phyloP scores from a whole-genome alignment of 2,329 filamentous ascomycete species.

The Monosporascus sp. region DNA sequence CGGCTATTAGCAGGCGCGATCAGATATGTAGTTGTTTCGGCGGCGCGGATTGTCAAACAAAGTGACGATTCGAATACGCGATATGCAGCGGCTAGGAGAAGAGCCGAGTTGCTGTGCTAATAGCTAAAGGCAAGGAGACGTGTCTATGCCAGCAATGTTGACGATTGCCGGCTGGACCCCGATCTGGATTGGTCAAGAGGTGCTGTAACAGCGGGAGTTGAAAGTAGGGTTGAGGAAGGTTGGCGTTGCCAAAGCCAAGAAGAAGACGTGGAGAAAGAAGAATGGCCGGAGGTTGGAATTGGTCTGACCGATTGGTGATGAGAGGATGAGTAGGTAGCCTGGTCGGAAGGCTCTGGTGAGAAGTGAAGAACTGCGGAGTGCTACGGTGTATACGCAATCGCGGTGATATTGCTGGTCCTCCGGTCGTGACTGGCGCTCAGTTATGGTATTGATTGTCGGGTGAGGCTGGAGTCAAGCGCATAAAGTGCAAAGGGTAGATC shows the following conservation, averaged over 20 bases:
- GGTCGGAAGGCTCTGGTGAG: neutral
- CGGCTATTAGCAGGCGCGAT: neutral
- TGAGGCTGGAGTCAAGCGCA: neutral
- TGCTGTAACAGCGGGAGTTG: neutral
- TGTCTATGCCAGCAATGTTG: neutral
- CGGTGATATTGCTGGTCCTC: neutral
- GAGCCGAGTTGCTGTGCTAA: neutral
- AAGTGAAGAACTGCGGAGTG: neutral
- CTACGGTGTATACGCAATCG: neutral
- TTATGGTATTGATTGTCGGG: neutral
- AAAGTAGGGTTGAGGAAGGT: neutral
- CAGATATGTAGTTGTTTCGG: constrained; percentile 8
- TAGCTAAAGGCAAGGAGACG: neutral
- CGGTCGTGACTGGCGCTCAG: neutral
- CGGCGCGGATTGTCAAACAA: constrained; percentile 5
- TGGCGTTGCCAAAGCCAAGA: neutral
- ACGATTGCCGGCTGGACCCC: neutral
- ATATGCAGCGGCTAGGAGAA: neutral
- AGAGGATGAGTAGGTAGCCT: neutral
- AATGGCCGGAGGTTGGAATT: neutral
- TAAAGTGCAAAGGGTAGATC: neutral
- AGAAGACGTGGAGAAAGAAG: neutral
- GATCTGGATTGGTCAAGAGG: neutral
- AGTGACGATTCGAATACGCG: constrained; percentile 5
- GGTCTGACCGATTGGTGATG: neutral